Base-by-base conservation (phyloP, 768 basidiomycete species). In the Leucosporidium creatinivorum region DNA sequence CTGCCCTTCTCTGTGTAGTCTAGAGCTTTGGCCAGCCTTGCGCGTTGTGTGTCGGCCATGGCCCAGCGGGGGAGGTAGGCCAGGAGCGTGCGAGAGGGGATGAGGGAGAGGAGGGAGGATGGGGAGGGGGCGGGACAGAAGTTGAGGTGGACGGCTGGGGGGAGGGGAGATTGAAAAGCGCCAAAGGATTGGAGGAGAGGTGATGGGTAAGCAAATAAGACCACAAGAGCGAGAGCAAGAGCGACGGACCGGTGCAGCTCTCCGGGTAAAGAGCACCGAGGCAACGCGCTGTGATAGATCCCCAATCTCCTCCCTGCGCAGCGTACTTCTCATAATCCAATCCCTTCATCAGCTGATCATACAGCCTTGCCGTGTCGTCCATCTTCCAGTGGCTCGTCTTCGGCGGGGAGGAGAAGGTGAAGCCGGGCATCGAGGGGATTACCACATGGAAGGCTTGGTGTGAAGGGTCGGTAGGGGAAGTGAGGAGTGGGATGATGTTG, bases 351-450 rank as follows among this genome's bases (percentile, higher is more conserved):
- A 75, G 61, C 58, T 62, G 70, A 61, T 73, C 67, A 47, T 65
- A 72, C 8, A 75, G 49, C 10, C 67, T 13, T 4, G 70, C 67
- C 18, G 70, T 67, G 51, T 75, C 74, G 7, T 31, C n/a, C 50
- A 70, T 64, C 21, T 18, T 19, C 68, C 59, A 69, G 12, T 58
- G 55, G 52, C 31, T 30, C n/a, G 48, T 67, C 36, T 44, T 59
- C 2, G 69, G 72, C n/a, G 68, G 62, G 7, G 50, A 55, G 0
- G 66, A 68, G 44, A 69, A 73, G 19, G 68, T 61, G 52, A 61
- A 75, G 1, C 74, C 74, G 0, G 74, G 74, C 58, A 71, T 57
- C 3, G 67, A 68, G 13, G 74, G 73, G 1, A 73, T 62, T 55
- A 74, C 68, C 30, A 74, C 62, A 57, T 74, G 62, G 66, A 74